Percentiles rank a stretch among this genome's conserved stretches.
phyloP scores from a whole-genome alignment of 75 land plant genomes.

The Selaginella moellendorffii region DNA sequence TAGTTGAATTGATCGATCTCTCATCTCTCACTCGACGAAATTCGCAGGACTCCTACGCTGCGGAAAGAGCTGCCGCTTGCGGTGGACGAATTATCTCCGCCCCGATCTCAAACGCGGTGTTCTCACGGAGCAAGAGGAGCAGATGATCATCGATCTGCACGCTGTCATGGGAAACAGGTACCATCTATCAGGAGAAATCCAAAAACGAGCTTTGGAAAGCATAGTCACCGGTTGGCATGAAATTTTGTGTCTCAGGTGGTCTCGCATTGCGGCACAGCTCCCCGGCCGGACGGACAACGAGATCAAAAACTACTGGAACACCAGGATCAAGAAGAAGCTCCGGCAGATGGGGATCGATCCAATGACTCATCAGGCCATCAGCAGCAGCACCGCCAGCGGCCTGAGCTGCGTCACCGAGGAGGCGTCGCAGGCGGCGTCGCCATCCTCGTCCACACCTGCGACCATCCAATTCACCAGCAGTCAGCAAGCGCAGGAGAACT shows the following conservation, averaged over 20 bases:
- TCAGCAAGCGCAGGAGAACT: background rate
- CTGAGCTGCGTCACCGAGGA: background rate
- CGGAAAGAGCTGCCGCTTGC: background rate
- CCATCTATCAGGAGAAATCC: too few relatives aligned
- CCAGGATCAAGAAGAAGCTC: background rate
- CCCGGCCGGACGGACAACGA: background rate
- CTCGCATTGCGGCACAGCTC: background rate
- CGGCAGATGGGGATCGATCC: background rate
- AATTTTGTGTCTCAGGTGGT: background rate
- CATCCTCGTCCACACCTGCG: background rate
- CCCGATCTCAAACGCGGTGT: background rate
- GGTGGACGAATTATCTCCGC: background rate
- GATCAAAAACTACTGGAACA: background rate
- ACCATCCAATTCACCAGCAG: background rate
- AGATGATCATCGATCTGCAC: background rate
- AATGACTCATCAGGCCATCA: background rate
- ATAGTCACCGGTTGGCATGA: too few relatives aligned
- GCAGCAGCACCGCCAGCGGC: background rate
- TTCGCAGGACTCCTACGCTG: background rate
- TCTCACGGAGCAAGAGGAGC: background rate
- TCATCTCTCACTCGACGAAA: background rate
- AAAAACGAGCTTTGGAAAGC: too few relatives aligned
- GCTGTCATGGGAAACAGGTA: constrained; percentile 1
- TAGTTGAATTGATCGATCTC: background rate
- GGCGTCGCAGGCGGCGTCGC: too few relatives aligned